A percentile compares a stretch with the other conserved stretches of the same genome.
Evolutionary conservation across 2,329 filamentous ascomycete species (phyloP).

Genomic region (Cercospora zeina): DNA sequence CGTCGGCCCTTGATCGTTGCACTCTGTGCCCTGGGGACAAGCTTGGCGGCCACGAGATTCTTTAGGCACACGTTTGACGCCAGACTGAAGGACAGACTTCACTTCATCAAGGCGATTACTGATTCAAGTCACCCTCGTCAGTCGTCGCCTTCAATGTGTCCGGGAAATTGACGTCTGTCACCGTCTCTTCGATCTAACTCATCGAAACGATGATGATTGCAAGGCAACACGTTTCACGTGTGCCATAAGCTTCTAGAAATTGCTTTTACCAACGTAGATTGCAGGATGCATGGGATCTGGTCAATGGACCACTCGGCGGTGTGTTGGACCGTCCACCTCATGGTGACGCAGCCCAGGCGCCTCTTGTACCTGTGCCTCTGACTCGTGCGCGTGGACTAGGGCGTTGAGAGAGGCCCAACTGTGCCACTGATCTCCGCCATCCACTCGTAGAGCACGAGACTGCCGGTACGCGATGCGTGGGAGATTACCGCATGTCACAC

Average conservation of each 20-base stretch:
- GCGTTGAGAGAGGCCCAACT: background rate
- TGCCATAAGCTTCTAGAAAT: background rate
- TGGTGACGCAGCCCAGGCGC: background rate
- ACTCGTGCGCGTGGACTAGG: background rate
- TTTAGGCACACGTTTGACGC: background rate
- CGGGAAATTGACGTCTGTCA: background rate
- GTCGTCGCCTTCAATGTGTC: background rate
- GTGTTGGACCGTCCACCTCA: background rate
- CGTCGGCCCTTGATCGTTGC: background rate
- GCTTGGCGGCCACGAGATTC: background rate
- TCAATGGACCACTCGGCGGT: too few relatives aligned
- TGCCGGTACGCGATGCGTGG: background rate
- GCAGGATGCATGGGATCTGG: too few relatives aligned
- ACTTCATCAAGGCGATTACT: background rate
- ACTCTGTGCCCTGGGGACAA: background rate
- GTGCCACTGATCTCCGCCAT: background rate
- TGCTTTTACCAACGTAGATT: background rate
- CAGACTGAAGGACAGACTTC: background rate
- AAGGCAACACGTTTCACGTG: background rate
- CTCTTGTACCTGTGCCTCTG: constrained; percentile 1
- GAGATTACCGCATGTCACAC: background rate
- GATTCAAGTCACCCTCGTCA: background rate
- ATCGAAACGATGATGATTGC: background rate
- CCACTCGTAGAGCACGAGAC: background rate
- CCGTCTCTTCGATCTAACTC: background rate